Evolutionary conservation across 441 rosid species (phyloP).

Genomic region (Isatis lusitanica): DNA sequence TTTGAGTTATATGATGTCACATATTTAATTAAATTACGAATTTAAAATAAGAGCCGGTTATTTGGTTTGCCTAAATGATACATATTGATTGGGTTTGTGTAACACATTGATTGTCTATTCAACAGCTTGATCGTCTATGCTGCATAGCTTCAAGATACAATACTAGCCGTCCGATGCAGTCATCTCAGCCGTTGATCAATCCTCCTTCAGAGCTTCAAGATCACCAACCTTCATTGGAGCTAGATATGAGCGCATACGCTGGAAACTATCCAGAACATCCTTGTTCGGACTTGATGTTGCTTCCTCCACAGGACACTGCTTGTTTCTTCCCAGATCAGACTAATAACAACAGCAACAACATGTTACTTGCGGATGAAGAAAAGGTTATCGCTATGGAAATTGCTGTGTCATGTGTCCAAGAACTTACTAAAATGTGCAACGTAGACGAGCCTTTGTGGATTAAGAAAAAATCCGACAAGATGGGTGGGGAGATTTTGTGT

Average conservation of each 20-base stretch:
- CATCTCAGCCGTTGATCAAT: constrained; percentile 44
- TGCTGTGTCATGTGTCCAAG: constrained; percentile 66
- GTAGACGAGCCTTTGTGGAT: constrained; percentile 68
- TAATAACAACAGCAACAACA: constrained; percentile 35
- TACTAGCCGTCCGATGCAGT: constrained; percentile 51
- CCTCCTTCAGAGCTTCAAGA: constrained; percentile 24
- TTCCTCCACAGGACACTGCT: constrained; percentile 51
- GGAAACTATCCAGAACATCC: constrained; percentile 52
- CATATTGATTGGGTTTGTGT: not conserved
- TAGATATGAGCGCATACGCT: constrained; percentile 73
- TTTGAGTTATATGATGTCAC: not conserved
- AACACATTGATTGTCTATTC: not conserved
- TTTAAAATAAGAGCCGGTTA: not conserved
- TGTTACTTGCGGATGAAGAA: constrained; percentile 65
- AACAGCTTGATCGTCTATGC: constrained; percentile 76
- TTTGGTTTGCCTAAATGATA: not conserved
- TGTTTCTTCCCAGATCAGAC: constrained; percentile 44
- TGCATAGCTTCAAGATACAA: constrained; percentile 57
- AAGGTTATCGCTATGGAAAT: constrained; percentile 69
- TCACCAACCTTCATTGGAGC: constrained; percentile 54
- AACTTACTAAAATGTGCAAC: constrained; percentile 69
- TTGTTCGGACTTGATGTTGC: constrained; percentile 49
- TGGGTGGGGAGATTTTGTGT: constrained; percentile 20
- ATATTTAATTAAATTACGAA: not conserved
- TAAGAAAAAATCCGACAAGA: constrained; percentile 45